Conservation (phyloP, 2,329 filamentous ascomycete genomes). For the Lecanicillium sp. region DNA sequence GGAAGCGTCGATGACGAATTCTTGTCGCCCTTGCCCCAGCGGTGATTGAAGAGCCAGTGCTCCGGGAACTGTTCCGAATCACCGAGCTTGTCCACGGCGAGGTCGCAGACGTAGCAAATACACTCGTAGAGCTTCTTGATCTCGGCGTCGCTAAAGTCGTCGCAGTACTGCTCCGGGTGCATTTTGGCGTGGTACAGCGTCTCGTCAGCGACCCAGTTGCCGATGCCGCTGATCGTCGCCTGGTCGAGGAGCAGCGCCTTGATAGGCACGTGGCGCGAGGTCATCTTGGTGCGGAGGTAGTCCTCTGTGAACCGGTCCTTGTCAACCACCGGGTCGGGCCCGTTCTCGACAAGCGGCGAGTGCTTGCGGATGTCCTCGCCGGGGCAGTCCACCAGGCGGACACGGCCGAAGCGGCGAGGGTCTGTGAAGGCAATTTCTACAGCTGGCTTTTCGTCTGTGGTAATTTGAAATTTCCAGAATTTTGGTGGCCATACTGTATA, state of each 20-base stretch:
- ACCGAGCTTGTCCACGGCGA: slow-evolving; percentile 69
- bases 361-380: slow-evolving; percentile 68
- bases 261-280: slow-evolving; percentile 73
- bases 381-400: slow-evolving; percentile 76
- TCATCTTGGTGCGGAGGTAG: slow-evolving; percentile 68
- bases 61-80: slow-evolving; percentile 81
- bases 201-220: slow-evolving; percentile 97
- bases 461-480: slow-evolving; percentile 80
- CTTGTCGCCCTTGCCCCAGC: slow-evolving; percentile 89
- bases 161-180: slow-evolving; percentile 89
- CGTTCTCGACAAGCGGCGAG: slow-evolving; percentile 81
- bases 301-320: slow-evolving; percentile 67
- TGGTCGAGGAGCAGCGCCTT: slow-evolving; percentile 89
- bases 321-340: slow-evolving; percentile 86
- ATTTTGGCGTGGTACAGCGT: slow-evolving; percentile 82
- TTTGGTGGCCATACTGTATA: slow-evolving; percentile 75
- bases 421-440: slow-evolving; percentile 77
- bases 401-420: slow-evolving; percentile 67
- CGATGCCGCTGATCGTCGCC: slow-evolving; percentile 81
- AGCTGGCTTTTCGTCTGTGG: slow-evolving; percentile 49
- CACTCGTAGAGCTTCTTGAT: slow-evolving; percentile 65
- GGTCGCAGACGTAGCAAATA: slow-evolving; percentile 73
- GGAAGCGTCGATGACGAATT: slow-evolving; percentile 61
- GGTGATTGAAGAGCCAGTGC: slow-evolving; percentile 81
- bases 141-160: slow-evolving; percentile 69